A percentile compares a stretch with the other conserved stretches of the same genome.
Conservation (phyloP, 345 rosid species). For the Linum usitatissimum region DNA sequence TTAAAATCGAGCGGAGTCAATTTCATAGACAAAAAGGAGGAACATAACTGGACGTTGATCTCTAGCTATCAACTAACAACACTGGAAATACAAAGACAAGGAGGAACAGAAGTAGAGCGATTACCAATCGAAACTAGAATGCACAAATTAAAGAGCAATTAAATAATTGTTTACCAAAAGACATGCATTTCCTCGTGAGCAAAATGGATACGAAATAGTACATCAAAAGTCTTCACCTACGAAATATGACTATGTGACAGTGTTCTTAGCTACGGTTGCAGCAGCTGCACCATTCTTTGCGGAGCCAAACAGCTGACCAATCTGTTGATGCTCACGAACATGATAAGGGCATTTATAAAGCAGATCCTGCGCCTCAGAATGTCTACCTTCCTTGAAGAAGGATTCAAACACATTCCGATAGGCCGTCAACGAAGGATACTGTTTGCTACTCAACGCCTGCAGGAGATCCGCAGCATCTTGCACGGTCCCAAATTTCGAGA, state of each 20-base stretch:
- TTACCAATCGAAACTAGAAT: background rate
- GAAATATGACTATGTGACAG: background rate
- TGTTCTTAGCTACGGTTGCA: background rate
- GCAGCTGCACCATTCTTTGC: constrained; percentile 14
- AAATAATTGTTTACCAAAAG: background rate
- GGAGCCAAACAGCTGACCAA: constrained; percentile 51
- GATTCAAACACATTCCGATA: constrained; percentile 41
- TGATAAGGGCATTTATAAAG: constrained; percentile 64
- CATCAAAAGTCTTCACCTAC: background rate
- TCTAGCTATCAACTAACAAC: too few relatives aligned
- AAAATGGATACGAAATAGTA: background rate
- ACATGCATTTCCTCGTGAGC: background rate
- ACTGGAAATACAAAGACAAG: background rate
- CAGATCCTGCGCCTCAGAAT: constrained; percentile 67
- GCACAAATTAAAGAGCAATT: background rate
- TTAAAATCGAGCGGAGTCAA: too few relatives aligned
- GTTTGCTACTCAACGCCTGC: constrained; percentile 47
- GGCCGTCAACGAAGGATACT: constrained; percentile 47
- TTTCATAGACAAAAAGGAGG: too few relatives aligned
- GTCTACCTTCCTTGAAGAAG: constrained; percentile 66
- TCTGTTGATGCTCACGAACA: constrained; percentile 48
- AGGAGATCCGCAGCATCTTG: constrained; percentile 57
- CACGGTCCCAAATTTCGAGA: constrained; percentile 64
- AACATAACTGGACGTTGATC: too few relatives aligned
- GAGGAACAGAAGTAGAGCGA: too few relatives aligned